Conservation (phyloP, 768 basidiomycete species). For the Nidula microcarpa region DNA sequence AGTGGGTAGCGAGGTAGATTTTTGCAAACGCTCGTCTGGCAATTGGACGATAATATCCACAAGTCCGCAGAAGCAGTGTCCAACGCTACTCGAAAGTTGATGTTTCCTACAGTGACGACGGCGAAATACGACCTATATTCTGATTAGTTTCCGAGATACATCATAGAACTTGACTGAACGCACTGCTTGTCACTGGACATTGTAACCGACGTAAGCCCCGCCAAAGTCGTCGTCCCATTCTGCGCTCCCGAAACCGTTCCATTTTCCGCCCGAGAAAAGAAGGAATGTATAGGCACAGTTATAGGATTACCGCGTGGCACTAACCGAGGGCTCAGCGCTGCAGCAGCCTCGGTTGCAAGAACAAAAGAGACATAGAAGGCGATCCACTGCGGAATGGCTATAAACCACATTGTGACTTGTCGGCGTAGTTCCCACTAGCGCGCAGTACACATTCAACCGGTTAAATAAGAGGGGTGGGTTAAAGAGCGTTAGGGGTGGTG, state of each 20-base stretch:
- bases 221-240: slow-evolving; percentile 1
- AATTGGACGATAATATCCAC: slow-evolving; percentile 68
- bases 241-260: not conserved
- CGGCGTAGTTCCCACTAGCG: not conserved
- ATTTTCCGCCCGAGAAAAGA: not conserved
- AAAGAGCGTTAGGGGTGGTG: not conserved
- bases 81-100: slow-evolving; percentile 65
- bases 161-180: slow-evolving; percentile 12
- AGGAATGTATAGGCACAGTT: slow-evolving; percentile 22
- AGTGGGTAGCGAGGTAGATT: slow-evolving; percentile 70
- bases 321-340: slow-evolving; percentile 10
- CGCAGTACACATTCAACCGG: not conserved
- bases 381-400: not conserved
- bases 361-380: not conserved
- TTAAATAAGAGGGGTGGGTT: not conserved
- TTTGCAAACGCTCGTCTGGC: slow-evolving; percentile 51
- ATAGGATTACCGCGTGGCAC: slow-evolving; percentile 19
- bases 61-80: slow-evolving; percentile 76
- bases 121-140: slow-evolving; percentile 63
- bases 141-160: not conserved
- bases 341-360: not conserved
- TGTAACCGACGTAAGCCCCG: slow-evolving; percentile 37
- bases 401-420: not conserved
- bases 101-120: slow-evolving; percentile 54
- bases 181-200: slow-evolving; percentile 45